Base-by-base conservation (phyloP, 805 yeast genomes). In the Geotrichum ghanense region DNA sequence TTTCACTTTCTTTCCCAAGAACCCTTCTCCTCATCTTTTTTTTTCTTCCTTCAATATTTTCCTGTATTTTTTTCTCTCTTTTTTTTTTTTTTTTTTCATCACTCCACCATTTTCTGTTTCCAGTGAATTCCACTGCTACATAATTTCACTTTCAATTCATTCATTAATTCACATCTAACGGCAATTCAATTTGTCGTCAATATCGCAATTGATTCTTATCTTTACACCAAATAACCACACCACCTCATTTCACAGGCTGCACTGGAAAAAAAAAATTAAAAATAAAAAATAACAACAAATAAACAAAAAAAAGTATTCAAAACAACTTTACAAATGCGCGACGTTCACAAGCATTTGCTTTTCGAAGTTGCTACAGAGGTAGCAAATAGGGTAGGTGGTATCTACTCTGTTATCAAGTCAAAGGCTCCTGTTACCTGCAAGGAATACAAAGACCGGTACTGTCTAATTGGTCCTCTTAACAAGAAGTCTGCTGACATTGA, bases 291-390 rank as follows among this genome's bases (percentile, higher is more conserved):
- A n/a, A n/a, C n/a, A n/a, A n/a, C n/a, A n/a, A n/a, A n/a, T n/a
- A n/a, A n/a, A n/a, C n/a, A n/a, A n/a, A n/a, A n/a, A n/a, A n/a
- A n/a, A n/a, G n/a, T n/a, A n/a, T n/a, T n/a, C n/a, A n/a, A n/a
- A n/a, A n/a, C n/a, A n/a, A n/a, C n/a, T n/a, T n/a, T n/a, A n/a
- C n/a, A n/a, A n/a, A 82, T 83, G 87, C 77, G 97, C 67, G 95
- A 87, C 70, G 80, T 90, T 51, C 78, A 82, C 57, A 81, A 85
- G 63, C 96, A 87, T 62, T 71, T 89, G 47, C 74, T 92, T 44
- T 88, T 90, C 60, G 98, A 90, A 69, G 83, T 86, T 41, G 95
- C 97, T 51, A 90, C 98, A 1, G 98, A 90, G 64, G 97, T 90
- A 45, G 97, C 97, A 58, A 89, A 92, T 70, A 74, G 94, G 58